Percentiles rank a stretch among this genome's conserved stretches.
phyloP scores from a whole-genome alignment of 495 filamentous ascomycete species.

The Melanomma pulvis-pyrius region DNA sequence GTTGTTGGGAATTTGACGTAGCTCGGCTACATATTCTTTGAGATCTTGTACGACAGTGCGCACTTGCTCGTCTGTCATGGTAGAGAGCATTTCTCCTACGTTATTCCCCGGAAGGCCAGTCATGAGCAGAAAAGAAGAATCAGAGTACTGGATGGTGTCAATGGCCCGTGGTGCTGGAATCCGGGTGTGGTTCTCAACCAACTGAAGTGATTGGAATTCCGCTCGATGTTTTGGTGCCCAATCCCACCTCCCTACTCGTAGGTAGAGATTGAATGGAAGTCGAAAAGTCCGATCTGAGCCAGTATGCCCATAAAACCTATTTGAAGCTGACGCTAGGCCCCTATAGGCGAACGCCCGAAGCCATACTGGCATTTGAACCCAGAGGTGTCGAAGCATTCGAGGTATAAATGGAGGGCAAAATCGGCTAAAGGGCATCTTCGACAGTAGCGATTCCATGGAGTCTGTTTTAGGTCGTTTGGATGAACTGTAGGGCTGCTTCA shows the following conservation, averaged over 20 bases:
- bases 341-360: conserved; percentile 17
- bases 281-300: conserved; percentile 2
- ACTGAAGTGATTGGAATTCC: conserved; percentile 11
- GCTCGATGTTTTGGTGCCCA: conserved; percentile 18
- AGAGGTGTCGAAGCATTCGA: conserved; percentile 2
- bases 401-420: background rate
- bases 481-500: background rate
- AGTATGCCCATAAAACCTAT: conserved; percentile 8
- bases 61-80: conserved; percentile 17
- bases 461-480: background rate
- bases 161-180: conserved; percentile 15
- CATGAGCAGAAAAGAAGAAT: conserved; percentile 21
- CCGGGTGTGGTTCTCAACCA: conserved; percentile 11
- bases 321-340: background rate
- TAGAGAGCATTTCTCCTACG: conserved; percentile 6
- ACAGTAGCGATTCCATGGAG: background rate
- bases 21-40: conserved; percentile 11
- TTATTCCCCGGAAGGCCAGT: background rate
- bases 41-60: conserved; percentile 4
- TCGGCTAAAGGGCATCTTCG: background rate
- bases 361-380: conserved; percentile 7
- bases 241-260: conserved; percentile 5
- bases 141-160: conserved; percentile 11
- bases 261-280: conserved; percentile 19
- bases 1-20: conserved; percentile 18